phyloP scores from a whole-genome alignment of 1,139 yeast species.

The Magnusiomyces sp. region DNA sequence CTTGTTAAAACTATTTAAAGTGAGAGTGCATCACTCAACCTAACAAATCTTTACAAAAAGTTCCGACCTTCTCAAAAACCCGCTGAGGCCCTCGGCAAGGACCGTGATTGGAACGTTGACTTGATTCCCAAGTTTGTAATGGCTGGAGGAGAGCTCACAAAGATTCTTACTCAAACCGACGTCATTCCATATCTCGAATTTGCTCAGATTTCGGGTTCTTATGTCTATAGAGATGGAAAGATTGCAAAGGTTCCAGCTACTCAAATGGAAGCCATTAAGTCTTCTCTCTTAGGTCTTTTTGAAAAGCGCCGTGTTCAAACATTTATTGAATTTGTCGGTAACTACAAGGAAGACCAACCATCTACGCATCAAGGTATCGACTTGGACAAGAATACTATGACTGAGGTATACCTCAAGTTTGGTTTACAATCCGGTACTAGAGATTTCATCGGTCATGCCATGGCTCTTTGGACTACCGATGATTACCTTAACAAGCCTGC shows the following conservation, averaged over 20 bases:
- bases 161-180: slow-evolving; percentile 88
- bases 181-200: slow-evolving; percentile 94
- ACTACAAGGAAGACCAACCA: slow-evolving; percentile 67
- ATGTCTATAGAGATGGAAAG: slow-evolving; percentile 83
- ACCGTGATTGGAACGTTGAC: slow-evolving; percentile 97
- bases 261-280: slow-evolving; percentile 82
- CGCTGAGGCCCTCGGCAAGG: slow-evolving; percentile 75
- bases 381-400: slow-evolving; percentile 84
- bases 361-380: slow-evolving; percentile 79
- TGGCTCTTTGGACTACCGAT: slow-evolving; percentile 96
- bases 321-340: slow-evolving; percentile 80
- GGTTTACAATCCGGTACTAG: slow-evolving; percentile 91
- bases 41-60: slow-evolving; percentile 41
- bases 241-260: slow-evolving; percentile 94
- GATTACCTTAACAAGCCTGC: slow-evolving; percentile 86
- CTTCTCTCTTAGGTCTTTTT: slow-evolving; percentile 91
- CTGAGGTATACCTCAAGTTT: slow-evolving; percentile 78
- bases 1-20: slow-evolving; percentile 17
- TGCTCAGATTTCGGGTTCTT: slow-evolving; percentile 90
- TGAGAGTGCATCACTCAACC: slow-evolving; percentile 58
- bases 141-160: slow-evolving; percentile 97
- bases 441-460: slow-evolving; percentile 96
- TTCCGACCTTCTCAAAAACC: slow-evolving; percentile 43
- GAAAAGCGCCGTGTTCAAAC: slow-evolving; percentile 93
- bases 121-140: slow-evolving; percentile 92